Evolutionary conservation across 805 yeast genomes (phyloP).

Genomic region (Lipomyces orientalis): DNA sequence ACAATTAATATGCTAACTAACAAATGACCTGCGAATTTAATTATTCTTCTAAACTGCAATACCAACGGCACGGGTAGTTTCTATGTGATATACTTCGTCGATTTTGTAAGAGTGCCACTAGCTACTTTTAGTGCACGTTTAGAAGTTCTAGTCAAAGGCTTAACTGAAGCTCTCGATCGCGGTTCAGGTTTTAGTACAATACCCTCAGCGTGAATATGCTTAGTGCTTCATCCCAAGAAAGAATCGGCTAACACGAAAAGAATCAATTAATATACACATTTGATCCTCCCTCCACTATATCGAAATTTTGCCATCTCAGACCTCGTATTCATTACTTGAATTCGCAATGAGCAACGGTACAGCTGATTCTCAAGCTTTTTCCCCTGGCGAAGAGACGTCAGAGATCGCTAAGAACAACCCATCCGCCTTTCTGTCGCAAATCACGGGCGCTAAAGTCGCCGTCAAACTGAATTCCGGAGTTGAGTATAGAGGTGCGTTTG

Average conservation of each 20-base stretch:
- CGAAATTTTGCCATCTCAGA: neutral
- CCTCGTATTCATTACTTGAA: too few relatives aligned
- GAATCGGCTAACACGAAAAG: too few relatives aligned
- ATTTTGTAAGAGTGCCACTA: neutral
- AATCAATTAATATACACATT: too few relatives aligned
- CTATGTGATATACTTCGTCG: neutral
- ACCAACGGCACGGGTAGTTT: neutral
- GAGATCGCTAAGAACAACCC: constrained; percentile 48
- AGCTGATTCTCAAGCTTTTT: constrained; percentile 11
- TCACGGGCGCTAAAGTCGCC: constrained; percentile 77
- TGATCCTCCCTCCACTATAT: neutral
- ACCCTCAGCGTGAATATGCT: neutral
- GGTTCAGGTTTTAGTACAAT: neutral
- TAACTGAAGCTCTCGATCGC: neutral
- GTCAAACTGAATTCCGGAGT: constrained; percentile 89
- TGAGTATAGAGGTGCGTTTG: constrained; percentile 68
- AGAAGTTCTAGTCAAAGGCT: neutral
- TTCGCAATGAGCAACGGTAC: constrained; percentile 1
- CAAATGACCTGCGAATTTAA: neutral
- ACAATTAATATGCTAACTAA: neutral
- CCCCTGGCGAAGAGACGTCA: constrained; percentile 11
- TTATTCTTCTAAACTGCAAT: neutral
- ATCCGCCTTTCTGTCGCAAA: constrained; percentile 76
- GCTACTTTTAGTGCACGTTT: neutral
- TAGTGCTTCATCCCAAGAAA: too few relatives aligned